These are phyloP conservation scores for Pseudogymnoascus sp. DNA, from an alignment of 2,329 filamentous ascomycete genomes.

Conservation along the genomic window DNA sequence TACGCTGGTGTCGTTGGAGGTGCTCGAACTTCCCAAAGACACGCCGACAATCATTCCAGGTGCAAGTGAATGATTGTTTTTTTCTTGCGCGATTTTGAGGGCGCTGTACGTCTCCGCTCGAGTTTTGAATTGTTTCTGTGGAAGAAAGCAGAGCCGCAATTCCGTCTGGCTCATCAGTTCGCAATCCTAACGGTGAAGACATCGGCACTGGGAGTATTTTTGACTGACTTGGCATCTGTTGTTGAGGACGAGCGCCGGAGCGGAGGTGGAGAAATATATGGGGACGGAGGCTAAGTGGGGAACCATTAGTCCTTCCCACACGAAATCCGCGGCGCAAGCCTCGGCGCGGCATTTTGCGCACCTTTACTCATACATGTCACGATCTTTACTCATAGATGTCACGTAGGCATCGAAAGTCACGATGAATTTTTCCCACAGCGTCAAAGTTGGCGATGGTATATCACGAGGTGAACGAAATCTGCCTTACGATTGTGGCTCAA, in stretches of 20 bases:
- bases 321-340: too few relatives aligned
- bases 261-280: not conserved
- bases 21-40: slow-evolving; percentile 15
- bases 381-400: not conserved
- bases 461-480: not conserved
- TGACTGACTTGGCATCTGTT: not conserved
- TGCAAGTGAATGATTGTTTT: slow-evolving; percentile 13
- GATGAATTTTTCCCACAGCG: too few relatives aligned
- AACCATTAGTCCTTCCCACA: not conserved
- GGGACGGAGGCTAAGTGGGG: not conserved
- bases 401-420: not conserved
- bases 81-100: not conserved
- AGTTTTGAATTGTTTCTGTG: not conserved
- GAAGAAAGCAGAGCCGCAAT: not conserved
- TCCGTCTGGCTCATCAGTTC: not conserved
- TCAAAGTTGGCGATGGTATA: not conserved
- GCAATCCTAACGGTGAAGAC: slow-evolving; percentile 1
- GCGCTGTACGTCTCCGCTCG: not conserved
- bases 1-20: slow-evolving; percentile 16
- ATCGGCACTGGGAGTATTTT: not conserved
- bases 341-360: not conserved
- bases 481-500: not conserved
- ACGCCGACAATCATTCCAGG: slow-evolving; percentile 14
- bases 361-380: not conserved
- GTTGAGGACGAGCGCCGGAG: not conserved